Percentiles rank a stretch among this genome's conserved stretches.
Conservation (phyloP, 108 stramenopile species). For the Nitzschia inconspicua region DNA sequence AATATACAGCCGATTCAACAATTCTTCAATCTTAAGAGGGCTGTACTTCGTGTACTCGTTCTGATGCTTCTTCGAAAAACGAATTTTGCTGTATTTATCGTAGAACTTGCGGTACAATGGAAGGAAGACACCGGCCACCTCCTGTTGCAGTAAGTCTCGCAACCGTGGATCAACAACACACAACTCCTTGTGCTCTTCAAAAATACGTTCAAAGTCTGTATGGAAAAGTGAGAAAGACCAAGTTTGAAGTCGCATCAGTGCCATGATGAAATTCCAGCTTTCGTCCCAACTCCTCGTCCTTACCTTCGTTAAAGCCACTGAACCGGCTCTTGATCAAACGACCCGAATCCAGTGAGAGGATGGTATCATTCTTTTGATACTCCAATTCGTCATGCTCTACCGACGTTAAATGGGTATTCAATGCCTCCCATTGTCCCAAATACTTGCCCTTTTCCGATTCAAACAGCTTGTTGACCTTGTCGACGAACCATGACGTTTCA, state of each 20-base stretch:
- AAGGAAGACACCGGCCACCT: slow-evolving; percentile 60
- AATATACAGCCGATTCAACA: slow-evolving; percentile 40
- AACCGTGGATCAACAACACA: slow-evolving; percentile 69
- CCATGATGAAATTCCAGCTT: not conserved
- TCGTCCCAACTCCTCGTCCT: not conserved
- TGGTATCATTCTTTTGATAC: slow-evolving; percentile 63
- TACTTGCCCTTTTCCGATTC: slow-evolving; percentile 78
- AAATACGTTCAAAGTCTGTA: slow-evolving; percentile 69
- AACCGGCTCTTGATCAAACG: slow-evolving; percentile 80
- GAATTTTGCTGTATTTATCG: slow-evolving; percentile 69
- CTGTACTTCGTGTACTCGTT: slow-evolving; percentile 77
- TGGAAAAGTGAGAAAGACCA: too few relatives aligned
- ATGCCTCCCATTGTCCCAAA: slow-evolving; percentile 62
- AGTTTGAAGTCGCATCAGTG: too few relatives aligned
- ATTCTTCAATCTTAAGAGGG: slow-evolving; percentile 58
- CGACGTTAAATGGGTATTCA: slow-evolving; percentile 66
- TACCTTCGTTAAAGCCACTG: slow-evolving; percentile 71
- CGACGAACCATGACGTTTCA: slow-evolving; percentile 70
- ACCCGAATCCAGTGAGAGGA: slow-evolving; percentile 78
- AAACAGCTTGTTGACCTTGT: slow-evolving; percentile 68
- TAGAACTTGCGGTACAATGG: slow-evolving; percentile 72
- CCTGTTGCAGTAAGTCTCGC: slow-evolving; percentile 56
- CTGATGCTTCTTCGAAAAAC: slow-evolving; percentile 88
- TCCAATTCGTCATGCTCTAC: slow-evolving; percentile 69
- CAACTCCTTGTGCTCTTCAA: slow-evolving; percentile 54